Base-by-base conservation (phyloP, 345 rosid species). In the Carallia pectinifolia region DNA sequence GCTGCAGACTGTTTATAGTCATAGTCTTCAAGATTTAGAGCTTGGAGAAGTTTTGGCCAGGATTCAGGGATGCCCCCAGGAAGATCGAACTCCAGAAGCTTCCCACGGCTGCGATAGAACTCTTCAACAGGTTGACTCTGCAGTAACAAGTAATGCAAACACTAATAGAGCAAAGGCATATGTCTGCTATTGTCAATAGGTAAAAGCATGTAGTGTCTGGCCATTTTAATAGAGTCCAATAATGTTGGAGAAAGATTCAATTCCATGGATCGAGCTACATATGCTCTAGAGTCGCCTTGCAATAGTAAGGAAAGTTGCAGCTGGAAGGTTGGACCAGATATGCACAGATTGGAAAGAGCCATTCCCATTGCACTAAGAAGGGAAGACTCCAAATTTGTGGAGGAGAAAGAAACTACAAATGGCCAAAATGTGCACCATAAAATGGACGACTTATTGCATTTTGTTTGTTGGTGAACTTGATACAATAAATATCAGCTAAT, bases 41-140 rank as follows among this genome's bases (percentile, higher is more conserved):
- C 99, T 69, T 73, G 83, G 76, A 95, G 99, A 72, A 95, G 85
- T 82, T 81, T 90, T 19, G 97, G 92, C 99, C 99, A 95, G 1
- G 99, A 92, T 78, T 95, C 92, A 7, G 96, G 94, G 77, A 95
- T 95, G 74, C 99, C 98, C 40, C 99, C 99, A 0, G 99, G 99
- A 65, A 95, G 94, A 65, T 92, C 84, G 58, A 95, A 95, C 80
- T 88, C 99, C 71, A 91, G 65, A 75, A 95, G 64, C 82, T 85
- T 92, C 73, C 92, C 97, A 17, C 89, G 88, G 39, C 66, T 69
- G 66, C 85, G 85, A 72, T 95, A 95, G 81, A 88, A 95, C n/a
- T 86, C 94, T 68, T 95, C 98, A 71, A 95, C 89, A 53, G 99
- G 99, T 77, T 72, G 87, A 67, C 90, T 95, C 99, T 95, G 91